Percentiles rank a stretch among this genome's conserved stretches.
These are phyloP conservation scores for Stropharia rugosoannulata DNA, from an alignment of 768 basidiomycete species.

Conservation along the genomic window DNA sequence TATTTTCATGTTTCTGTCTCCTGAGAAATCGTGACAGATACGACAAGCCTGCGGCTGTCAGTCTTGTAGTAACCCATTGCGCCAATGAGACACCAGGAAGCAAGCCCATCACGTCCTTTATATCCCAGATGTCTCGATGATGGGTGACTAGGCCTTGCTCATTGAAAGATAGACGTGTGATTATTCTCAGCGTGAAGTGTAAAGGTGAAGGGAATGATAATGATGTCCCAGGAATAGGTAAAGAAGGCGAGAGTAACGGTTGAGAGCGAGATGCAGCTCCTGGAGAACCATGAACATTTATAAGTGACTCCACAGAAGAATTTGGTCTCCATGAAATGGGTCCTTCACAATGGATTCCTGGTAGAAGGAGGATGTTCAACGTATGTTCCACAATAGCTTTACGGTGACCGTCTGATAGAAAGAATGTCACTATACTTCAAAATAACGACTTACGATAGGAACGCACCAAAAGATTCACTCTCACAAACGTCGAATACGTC, in stretches of 20 bases:
- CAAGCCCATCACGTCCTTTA: slow-evolving; percentile 73
- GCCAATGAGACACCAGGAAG: slow-evolving; percentile 66
- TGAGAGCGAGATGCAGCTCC: slow-evolving; percentile 25
- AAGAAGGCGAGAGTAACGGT: slow-evolving; percentile 41
- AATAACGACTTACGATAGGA: background rate
- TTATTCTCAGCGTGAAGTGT: slow-evolving; percentile 70
- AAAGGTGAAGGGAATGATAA: slow-evolving; percentile 64
- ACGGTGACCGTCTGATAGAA: slow-evolving; percentile 61
- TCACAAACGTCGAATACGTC: slow-evolving; percentile 76
- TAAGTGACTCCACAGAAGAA: slow-evolving; percentile 38
- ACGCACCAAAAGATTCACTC: slow-evolving; percentile 73
- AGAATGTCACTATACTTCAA: background rate
- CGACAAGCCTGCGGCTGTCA: slow-evolving; percentile 57
- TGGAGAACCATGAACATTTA: slow-evolving; percentile 30
- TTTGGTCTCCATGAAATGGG: slow-evolving; percentile 27
- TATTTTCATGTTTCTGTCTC: slow-evolving; percentile 13
- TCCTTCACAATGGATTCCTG: slow-evolving; percentile 60
- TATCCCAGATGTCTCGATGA: slow-evolving; percentile 82
- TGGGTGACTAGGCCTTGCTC: slow-evolving; percentile 79
- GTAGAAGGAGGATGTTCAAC: slow-evolving; percentile 72
- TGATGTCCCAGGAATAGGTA: slow-evolving; percentile 60
- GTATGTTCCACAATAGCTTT: slow-evolving; percentile 80
- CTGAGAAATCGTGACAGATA: slow-evolving; percentile 37
- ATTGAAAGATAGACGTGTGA: slow-evolving; percentile 76
- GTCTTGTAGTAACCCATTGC: slow-evolving; percentile 67